A percentile compares a stretch with the other conserved stretches of the same genome.
Conservation (phyloP, 352 stramenopile species). For the Pythium insidiosum region DNA sequence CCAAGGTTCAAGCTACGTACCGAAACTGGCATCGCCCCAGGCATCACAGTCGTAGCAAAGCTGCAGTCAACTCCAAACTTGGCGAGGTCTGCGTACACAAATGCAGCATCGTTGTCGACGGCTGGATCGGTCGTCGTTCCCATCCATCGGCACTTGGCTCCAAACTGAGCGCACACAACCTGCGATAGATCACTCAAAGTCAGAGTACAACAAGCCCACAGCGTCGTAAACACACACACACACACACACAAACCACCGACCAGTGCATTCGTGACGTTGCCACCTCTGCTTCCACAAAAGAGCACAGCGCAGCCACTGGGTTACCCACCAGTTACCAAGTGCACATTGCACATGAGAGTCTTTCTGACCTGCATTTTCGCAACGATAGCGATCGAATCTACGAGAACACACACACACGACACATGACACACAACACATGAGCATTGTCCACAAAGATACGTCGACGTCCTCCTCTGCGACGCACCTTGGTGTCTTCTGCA, state of each 20-base stretch:
- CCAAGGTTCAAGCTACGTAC: too few species aligned
- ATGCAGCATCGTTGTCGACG: conserved; percentile 42
- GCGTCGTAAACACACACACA: not conserved
- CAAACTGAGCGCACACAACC: conserved; percentile 59
- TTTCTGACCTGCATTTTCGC: conserved; percentile 47
- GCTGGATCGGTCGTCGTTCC: conserved; percentile 46
- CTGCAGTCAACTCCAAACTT: conserved; percentile 40
- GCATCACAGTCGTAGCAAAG: conserved; percentile 21
- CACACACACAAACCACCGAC: conserved; percentile 1
- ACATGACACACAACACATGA: too few species aligned
- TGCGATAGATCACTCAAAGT: conserved; percentile 5
- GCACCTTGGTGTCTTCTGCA: conserved; percentile 54
- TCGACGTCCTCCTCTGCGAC: not conserved
- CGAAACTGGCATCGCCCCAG: conserved; percentile 54
- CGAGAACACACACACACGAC: too few species aligned
- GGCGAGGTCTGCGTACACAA: conserved; percentile 36
- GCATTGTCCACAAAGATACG: too few species aligned
- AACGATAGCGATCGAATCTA: conserved; percentile 40
- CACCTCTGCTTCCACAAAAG: too few species aligned
- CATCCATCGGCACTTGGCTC: conserved; percentile 41
- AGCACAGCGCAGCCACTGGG: too few species aligned
- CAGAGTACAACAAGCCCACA: not conserved
- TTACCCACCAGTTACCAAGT: too few species aligned
- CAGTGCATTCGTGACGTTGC: conserved; percentile 58
- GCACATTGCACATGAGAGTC: too few species aligned